These are phyloP conservation scores for Apiospora kogelbergensis DNA, from an alignment of 2,329 filamentous ascomycete genomes.

Conservation along the genomic window DNA sequence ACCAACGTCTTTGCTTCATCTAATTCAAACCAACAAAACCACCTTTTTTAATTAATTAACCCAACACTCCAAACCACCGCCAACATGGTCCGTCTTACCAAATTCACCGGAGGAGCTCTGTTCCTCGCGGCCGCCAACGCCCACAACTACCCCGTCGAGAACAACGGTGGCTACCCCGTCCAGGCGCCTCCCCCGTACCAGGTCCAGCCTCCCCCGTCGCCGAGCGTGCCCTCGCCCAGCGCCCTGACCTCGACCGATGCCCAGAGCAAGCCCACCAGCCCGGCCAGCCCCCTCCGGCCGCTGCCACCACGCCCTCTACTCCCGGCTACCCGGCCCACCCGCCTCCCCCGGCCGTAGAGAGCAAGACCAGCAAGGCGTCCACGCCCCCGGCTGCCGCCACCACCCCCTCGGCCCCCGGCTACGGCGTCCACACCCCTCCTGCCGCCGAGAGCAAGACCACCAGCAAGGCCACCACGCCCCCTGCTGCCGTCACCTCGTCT, in stretches of 20 bases:
- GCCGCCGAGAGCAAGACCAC: background rate
- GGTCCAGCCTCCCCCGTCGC: background rate
- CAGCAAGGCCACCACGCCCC: background rate
- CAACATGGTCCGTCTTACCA: conserved; percentile 32
- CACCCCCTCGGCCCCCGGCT: background rate
- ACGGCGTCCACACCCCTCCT: background rate
- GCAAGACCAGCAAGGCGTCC: background rate
- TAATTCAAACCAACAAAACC: background rate
- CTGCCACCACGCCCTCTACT: background rate
- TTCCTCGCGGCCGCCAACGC: conserved; percentile 29
- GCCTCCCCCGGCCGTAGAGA: background rate
- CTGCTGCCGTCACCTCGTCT: background rate
- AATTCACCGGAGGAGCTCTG: conserved; percentile 31
- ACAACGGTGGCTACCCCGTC: background rate
- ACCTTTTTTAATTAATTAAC: background rate
- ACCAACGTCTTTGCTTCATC: no score
- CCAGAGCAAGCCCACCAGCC: background rate
- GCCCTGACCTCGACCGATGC: background rate
- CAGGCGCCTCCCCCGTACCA: background rate
- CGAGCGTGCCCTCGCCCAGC: no score
- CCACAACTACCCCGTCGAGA: conserved; percentile 13
- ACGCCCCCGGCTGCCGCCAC: background rate
- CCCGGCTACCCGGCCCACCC: background rate
- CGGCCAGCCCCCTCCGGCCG: no score
- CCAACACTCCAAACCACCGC: conserved; percentile 9